Evolutionary conservation across 805 yeast species (phyloP).

Genomic region (Saitoella complicata): DNA sequence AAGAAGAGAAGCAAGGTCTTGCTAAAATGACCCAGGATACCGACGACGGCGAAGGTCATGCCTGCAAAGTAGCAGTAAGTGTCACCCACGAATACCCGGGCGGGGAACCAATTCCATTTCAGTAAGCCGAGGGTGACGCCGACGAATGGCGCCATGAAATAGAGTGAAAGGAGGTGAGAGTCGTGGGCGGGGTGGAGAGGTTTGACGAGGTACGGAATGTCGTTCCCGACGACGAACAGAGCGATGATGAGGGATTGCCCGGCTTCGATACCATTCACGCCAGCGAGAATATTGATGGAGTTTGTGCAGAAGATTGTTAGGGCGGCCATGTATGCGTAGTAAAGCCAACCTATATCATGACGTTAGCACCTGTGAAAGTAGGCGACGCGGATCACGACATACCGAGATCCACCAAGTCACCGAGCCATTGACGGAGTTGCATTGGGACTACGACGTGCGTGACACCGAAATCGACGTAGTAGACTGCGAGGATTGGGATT

Average conservation of each 20-base stretch:
- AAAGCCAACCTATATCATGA: constrained; percentile 55
- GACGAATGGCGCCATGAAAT: constrained; percentile 67
- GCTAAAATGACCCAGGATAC: constrained; percentile 89
- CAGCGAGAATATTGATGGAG: constrained; percentile 89
- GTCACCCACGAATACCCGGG: constrained; percentile 90
- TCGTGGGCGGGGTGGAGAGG: constrained; percentile 43
- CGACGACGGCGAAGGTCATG: constrained; percentile 95
- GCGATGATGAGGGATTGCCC: constrained; percentile 82
- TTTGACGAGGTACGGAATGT: constrained; percentile 38
- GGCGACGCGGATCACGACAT: background rate
- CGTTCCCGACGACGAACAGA: constrained; percentile 56
- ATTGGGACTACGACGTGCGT: constrained; percentile 75
- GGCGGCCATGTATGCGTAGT: constrained; percentile 80
- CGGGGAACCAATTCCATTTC: constrained; percentile 78
- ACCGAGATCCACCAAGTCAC: constrained; percentile 4
- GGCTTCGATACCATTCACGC: constrained; percentile 90
- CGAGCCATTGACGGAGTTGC: constrained; percentile 32
- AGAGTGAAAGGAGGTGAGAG: constrained; percentile 67
- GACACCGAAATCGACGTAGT: constrained; percentile 84
- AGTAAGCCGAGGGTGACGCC: constrained; percentile 70
- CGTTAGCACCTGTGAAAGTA: constrained; percentile 19
- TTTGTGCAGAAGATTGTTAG: constrained; percentile 90
- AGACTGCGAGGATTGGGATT: constrained; percentile 76
- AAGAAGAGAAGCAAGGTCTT: constrained; percentile 77
- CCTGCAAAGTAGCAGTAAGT: constrained; percentile 97